Evolutionary conservation across 2,329 filamentous ascomycete genomes (phyloP).

Genomic region (Diaporthe citrichinensis): DNA sequence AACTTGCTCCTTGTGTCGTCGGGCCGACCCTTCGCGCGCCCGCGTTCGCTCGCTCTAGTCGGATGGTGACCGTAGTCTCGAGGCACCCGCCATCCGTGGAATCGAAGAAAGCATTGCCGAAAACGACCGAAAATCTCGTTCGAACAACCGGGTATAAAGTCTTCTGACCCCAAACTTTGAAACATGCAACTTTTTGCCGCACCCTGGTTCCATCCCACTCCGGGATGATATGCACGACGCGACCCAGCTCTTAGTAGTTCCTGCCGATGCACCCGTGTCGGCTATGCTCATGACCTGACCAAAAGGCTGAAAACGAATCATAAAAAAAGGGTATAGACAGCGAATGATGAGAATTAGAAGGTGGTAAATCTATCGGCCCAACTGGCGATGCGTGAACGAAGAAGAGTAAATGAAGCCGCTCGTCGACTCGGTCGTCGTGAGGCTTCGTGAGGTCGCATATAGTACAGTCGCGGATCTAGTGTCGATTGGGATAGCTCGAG

Average conservation of each 20-base stretch:
- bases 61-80: not conserved
- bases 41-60: slow-evolving; percentile 5
- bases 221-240: slow-evolving; percentile 39
- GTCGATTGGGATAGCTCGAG: slow-evolving; percentile 24
- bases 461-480: slow-evolving; percentile 30
- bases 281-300: slow-evolving; percentile 35
- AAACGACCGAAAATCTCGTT: slow-evolving; percentile 35
- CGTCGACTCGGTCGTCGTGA: slow-evolving; percentile 27
- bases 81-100: not conserved
- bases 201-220: slow-evolving; percentile 34
- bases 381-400: slow-evolving; percentile 30
- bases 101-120: slow-evolving; percentile 34
- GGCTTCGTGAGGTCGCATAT: slow-evolving; percentile 22
- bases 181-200: slow-evolving; percentile 38
- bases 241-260: slow-evolving; percentile 17
- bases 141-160: slow-evolving; percentile 42
- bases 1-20: slow-evolving; percentile 1
- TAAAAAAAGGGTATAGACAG: slow-evolving; percentile 40
- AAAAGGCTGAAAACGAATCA: slow-evolving; percentile 10
- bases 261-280: slow-evolving; percentile 35
- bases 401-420: slow-evolving; percentile 13
- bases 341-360: slow-evolving; percentile 47
- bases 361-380: slow-evolving; percentile 45
- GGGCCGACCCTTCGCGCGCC: slow-evolving; percentile 8
- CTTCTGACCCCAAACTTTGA: slow-evolving; percentile 35